Base-by-base conservation (phyloP, 257 asterid genomes). In the Striga asiatica region DNA sequence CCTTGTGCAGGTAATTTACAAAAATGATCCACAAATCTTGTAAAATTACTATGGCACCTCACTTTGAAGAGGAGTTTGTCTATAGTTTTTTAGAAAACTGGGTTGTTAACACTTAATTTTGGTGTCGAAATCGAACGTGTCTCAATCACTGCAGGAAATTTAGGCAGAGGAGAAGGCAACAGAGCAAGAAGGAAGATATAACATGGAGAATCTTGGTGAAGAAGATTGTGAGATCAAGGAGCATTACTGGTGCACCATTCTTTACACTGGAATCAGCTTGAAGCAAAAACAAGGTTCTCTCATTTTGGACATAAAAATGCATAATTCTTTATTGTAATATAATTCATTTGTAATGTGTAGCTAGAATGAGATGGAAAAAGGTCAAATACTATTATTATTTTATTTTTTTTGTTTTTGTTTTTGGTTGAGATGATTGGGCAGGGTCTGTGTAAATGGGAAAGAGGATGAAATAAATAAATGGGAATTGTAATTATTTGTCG, bases 141-240 rank as follows among this genome's bases (percentile, higher is more conserved):
- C 38, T 57, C 4, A 11, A 41, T 46, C 9, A 34, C 18, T 55
- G 22, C 83, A 78, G 87, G 71, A 85, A 71, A 17, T 76, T 81
- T 45, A 79, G 79, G 79, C 80, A 69, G 71, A 76, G 67, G 73
- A 76, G 81, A 23, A 76, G 69, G 73, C 68, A 54, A 28, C 81
- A 79, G 16, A 74, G 62, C 76, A 85, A 72, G 89, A 85, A 85
- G 67, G 95, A 84, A 17, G 85, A 78, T 8, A 68, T 63, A 10
- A 85, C 81, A 65, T 85, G 95, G 97, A 81, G 85, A 61, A 79
- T 76, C 60, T 67, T 89, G 77, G 89, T 85, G 65, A 76, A 77
- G 61, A 89, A 76, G 64, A 81, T 89, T 22, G 80, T 85, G 78
- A 85, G 97, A 62, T 82, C 97, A 55, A 89, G 71, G 72, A 85